phyloP scores from a whole-genome alignment of 2,329 filamentous ascomycete species.

The Exutisphaerella laricina region DNA sequence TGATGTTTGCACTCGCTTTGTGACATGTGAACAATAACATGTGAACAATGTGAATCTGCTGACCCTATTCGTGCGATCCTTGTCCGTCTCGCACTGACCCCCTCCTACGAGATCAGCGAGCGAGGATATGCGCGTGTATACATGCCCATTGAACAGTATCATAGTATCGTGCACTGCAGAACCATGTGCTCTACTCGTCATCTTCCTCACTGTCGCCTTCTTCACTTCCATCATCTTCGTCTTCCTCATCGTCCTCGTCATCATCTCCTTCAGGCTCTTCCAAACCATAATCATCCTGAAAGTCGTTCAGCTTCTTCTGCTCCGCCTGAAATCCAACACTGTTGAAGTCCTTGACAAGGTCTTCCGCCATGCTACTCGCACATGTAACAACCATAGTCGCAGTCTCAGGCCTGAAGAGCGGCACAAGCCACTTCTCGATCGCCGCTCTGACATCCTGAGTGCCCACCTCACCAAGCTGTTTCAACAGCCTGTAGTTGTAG shows the following conservation, averaged over 20 bases:
- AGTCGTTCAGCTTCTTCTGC: constrained; percentile 67
- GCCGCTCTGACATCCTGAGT: constrained; percentile 70
- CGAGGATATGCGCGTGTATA: too few relatives aligned
- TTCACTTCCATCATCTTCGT: constrained; percentile 48
- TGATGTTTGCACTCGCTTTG: too few relatives aligned
- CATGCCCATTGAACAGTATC: too few relatives aligned
- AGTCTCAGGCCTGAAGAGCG: constrained; percentile 71
- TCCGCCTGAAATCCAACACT: constrained; percentile 72
- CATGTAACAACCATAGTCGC: constrained; percentile 87
- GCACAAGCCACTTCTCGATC: constrained; percentile 69
- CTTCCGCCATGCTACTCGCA: constrained; percentile 76
- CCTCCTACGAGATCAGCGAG: too few relatives aligned
- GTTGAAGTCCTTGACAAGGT: constrained; percentile 68
- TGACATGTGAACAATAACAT: too few relatives aligned
- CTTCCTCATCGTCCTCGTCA: constrained; percentile 54
- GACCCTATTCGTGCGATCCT: too few relatives aligned
- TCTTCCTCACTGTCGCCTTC: constrained; percentile 48
- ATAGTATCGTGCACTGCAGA: too few relatives aligned
- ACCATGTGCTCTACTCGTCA: constrained; percentile 25
- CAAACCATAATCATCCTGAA: constrained; percentile 86
- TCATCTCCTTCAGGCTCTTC: constrained; percentile 57
- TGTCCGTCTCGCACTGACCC: too few relatives aligned
- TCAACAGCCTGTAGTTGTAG: constrained; percentile 71
- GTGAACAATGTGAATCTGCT: too few relatives aligned
- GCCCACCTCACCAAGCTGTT: constrained; percentile 68